Percentiles rank a stretch among this genome's conserved stretches.
These are phyloP conservation scores for Mycena rosella DNA, from an alignment of 768 basidiomycete genomes.

Conservation along the genomic window DNA sequence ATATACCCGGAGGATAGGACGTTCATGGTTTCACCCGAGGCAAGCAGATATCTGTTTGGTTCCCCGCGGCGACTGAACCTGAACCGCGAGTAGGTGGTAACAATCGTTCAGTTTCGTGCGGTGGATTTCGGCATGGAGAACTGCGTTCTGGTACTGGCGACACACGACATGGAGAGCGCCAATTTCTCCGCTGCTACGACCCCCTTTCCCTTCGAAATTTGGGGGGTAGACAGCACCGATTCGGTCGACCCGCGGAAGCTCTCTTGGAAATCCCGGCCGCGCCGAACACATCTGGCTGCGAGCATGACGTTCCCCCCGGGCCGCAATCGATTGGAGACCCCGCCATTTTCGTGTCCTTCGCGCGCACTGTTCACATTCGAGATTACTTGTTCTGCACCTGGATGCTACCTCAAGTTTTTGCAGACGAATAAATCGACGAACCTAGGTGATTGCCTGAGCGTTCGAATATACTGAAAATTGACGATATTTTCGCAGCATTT, in stretches of 20 bases:
- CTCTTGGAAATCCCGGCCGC: constrained; percentile 4
- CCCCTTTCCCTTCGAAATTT: background rate
- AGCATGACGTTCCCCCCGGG: background rate
- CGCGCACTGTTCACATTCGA: constrained; percentile 10
- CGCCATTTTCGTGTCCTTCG: background rate
- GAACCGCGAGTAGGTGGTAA: constrained; percentile 19
- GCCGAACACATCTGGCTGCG: background rate
- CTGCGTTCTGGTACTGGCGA: constrained; percentile 19
- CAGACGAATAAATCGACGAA: constrained; percentile 17
- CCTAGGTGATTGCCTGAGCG: no score
- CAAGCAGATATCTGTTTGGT: background rate
- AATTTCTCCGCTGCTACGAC: background rate
- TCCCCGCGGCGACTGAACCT: background rate
- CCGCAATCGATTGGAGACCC: background rate
- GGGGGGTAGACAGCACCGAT: background rate
- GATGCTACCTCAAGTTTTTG: constrained; percentile 8
- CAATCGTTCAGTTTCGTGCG: constrained; percentile 31
- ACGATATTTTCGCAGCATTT: no score
- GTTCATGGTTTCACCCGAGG: background rate
- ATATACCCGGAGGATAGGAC: constrained; percentile 27
- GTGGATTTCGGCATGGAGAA: constrained; percentile 37
- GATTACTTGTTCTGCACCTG: background rate
- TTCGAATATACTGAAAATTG: no score
- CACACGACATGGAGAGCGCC: background rate
- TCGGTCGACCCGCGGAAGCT: background rate